Percentiles rank a stretch among this genome's conserved stretches.
Conservation (phyloP, 345 rosid genomes). For the Punica granatum region DNA sequence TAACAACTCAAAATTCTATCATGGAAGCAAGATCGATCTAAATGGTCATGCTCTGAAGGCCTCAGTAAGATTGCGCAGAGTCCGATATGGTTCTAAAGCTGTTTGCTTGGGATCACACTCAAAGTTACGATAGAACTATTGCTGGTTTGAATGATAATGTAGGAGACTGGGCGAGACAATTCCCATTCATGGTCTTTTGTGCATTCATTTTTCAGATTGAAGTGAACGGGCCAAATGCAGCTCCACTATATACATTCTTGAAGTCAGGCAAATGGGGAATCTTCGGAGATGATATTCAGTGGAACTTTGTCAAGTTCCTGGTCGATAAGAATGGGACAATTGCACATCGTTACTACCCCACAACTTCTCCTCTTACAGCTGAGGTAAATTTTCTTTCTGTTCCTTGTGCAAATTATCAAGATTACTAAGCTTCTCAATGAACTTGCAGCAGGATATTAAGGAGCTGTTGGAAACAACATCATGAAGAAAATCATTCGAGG, state of each 20-base stretch:
- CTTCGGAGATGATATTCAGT: conserved; percentile 74
- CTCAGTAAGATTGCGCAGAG: too few relatives aligned
- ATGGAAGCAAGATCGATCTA: background rate
- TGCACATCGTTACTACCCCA: conserved; percentile 73
- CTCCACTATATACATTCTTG: conserved; percentile 65
- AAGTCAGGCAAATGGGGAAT: conserved; percentile 86
- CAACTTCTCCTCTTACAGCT: conserved; percentile 70
- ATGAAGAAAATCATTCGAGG: background rate
- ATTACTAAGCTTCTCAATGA: background rate
- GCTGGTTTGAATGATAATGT: background rate
- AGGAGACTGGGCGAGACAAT: background rate
- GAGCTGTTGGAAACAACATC: conserved; percentile 14
- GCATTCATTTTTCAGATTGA: conserved; percentile 42
- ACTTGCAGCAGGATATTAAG: conserved; percentile 14
- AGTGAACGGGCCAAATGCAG: conserved; percentile 69
- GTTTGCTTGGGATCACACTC: background rate
- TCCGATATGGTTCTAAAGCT: background rate
- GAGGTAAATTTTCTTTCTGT: conserved; percentile 38
- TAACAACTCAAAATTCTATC: background rate
- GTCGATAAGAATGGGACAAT: conserved; percentile 70
- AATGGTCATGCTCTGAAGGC: too few relatives aligned
- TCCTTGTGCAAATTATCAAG: background rate
- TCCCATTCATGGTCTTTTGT: background rate
- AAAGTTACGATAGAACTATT: background rate
- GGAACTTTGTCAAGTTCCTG: conserved; percentile 93